phyloP scores from a whole-genome alignment of 345 rosid genomes.

The Citrus hindsii region DNA sequence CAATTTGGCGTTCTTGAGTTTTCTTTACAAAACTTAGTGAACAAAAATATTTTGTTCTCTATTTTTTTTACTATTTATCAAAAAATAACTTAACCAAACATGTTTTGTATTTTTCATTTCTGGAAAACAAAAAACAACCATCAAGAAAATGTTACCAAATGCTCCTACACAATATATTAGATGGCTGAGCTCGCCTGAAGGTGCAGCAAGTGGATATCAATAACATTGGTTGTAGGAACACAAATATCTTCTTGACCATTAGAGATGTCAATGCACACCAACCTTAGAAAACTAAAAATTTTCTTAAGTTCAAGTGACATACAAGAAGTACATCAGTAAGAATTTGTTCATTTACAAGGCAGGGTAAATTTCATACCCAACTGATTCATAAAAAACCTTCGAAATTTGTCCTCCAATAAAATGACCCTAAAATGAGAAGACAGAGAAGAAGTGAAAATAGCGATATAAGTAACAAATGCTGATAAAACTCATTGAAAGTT shows the following conservation, averaged over 20 bases:
- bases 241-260: constrained; percentile 47
- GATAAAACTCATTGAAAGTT: not conserved
- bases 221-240: constrained; percentile 52
- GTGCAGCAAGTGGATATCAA: constrained; percentile 49
- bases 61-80: too few relatives aligned
- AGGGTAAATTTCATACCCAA: constrained; percentile 27
- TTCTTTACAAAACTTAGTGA: too few relatives aligned
- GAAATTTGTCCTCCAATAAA: constrained; percentile 10
- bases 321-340: constrained; percentile 2
- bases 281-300: constrained; percentile 24
- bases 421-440: constrained; percentile 27
- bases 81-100: too few relatives aligned
- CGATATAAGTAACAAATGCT: constrained; percentile 8
- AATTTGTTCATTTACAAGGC: not conserved
- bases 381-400: constrained; percentile 2
- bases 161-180: not conserved
- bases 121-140: too few relatives aligned
- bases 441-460: not conserved
- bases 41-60: too few relatives aligned
- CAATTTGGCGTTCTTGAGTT: too few relatives aligned
- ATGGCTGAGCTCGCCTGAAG: constrained; percentile 44
- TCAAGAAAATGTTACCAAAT: too few relatives aligned
- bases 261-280: constrained; percentile 54
- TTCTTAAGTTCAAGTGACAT: constrained; percentile 8
- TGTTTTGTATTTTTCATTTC: too few relatives aligned